Evolutionary conservation across 805 yeast genomes (phyloP), one percentile per base, ranked within the genome.

Genomic region (Nakazawaea molendinolei): DNA sequence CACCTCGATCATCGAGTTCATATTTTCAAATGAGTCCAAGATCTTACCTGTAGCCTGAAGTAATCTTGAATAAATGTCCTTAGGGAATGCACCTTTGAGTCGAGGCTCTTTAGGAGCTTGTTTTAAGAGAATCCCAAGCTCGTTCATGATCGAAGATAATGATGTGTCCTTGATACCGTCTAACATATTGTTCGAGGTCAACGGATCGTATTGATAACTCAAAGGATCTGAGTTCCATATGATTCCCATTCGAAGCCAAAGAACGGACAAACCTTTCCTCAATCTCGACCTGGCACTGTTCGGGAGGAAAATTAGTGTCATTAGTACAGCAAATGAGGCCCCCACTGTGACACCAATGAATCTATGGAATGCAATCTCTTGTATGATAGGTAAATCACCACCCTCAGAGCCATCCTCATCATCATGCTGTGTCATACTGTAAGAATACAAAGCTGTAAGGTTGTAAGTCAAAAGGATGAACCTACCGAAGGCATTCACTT

Each of bases 221-320:
- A 85, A 57, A 2, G 89, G 86, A 44, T 83, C 90, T 33, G 77
- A 62, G 45, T 79, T 79, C 95, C 94, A 85, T 7, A 78, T 67
- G 16, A 86, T 68, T 1, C 95, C 95, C 69, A 85, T 68, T 29
- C 87, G 63, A 27, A 86, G 60, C 95, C 95, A 86, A 16, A 84
- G 61, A 3, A 77, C 59, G 1, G 86, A 72, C 16, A 85, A 51
- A 0, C 86, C 85, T 19, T 66, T 64, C 40, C 83, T 75, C 41
- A 85, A 58, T 32, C 86, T 61, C 10, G 74, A 63, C 31, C 95
- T 64, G 1, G 95, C 95, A 49, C 86, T 77, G 50, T 76, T 77
- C 4, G 95, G 95, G 34, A 81, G 64, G 34, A 84, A 66, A 1
- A 74, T 61, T 23, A 78, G 58, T 0, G 92, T 79, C 57, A 86